Percentiles rank a stretch among this genome's conserved stretches.
phyloP scores from a whole-genome alignment of 805 yeast genomes.

The Hermanozyma aechmeae region DNA sequence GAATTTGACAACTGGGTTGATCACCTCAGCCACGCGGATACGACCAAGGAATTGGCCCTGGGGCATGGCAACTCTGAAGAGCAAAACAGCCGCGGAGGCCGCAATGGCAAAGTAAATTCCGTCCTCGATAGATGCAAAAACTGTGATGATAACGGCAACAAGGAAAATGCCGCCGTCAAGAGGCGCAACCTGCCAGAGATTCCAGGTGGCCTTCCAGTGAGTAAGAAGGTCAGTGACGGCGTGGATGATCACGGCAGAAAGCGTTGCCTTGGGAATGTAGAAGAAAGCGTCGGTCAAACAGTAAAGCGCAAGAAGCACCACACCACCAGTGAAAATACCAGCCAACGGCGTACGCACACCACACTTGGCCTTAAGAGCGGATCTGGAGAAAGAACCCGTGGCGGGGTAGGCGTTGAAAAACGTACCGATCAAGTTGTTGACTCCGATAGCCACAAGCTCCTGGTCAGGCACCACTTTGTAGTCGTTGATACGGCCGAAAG shows the following conservation, averaged over 20 bases:
- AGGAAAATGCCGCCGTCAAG: conserved; percentile 66
- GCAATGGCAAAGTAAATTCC: conserved; percentile 89
- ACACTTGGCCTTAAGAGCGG: conserved; percentile 90
- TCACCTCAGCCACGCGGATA: conserved; percentile 61
- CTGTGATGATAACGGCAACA: conserved; percentile 63
- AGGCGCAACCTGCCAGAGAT: conserved; percentile 66
- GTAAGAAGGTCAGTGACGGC: conserved; percentile 85
- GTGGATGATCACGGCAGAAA: conserved; percentile 84
- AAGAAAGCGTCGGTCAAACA: conserved; percentile 76
- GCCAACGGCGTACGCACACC: conserved; percentile 93
- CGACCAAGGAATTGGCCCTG: conserved; percentile 77
- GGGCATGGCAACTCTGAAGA: conserved; percentile 73
- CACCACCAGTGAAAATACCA: conserved; percentile 82
- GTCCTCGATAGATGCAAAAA: conserved; percentile 71
- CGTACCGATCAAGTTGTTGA: conserved; percentile 82
- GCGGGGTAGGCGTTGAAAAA: conserved; percentile 92
- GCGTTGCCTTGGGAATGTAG: conserved; percentile 84
- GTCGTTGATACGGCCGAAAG: conserved; percentile 87
- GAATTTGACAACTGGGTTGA: conserved; percentile 44
- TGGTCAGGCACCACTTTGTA: conserved; percentile 89
- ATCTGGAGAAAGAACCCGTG: conserved; percentile 91
- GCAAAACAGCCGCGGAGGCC: conserved; percentile 67
- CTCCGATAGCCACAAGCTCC: conserved; percentile 90
- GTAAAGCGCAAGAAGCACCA: conserved; percentile 80
- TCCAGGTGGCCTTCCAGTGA: conserved; percentile 55